Evolutionary conservation across 805 yeast genomes (phyloP), one percentile per base, ranked within the genome.

Genomic region (Tetrapisispora phaffii): DNA sequence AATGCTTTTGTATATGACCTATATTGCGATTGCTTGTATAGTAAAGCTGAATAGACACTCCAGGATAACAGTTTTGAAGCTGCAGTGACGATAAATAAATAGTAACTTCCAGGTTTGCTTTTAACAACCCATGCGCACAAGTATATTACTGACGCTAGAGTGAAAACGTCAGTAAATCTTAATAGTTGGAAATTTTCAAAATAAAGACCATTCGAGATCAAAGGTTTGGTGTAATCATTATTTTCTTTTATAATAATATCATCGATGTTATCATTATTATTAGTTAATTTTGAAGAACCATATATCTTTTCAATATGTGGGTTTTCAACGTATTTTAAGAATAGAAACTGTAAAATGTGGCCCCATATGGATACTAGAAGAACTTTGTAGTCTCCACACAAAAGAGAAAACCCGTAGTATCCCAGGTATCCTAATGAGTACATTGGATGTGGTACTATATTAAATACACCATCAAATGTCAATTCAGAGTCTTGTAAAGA

Each of bases 381-480:
- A 5, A 85, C 79, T 9, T 81, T 73, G 55, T 84, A 83, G 21
- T 86, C 80, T 50, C 84, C 80, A 4, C 89, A 73, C 53, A 85
- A 79, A 50, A 85, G 67, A 0, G 90, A 87, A 56, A 84, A 76
- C 0, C 95, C 95, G 57, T 85, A 85, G 65, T 83, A 85, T 1
- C 95, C 95, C 44, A 85, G 76, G 57, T 85, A 85, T 4, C 95
- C 95, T 44, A 86, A 81, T 1, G 94, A 83, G 62, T 85, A 85
- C 95, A 85, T 85, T 43, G 95, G 95, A 59, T 85, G 95, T n/a
- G 95, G 95, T 16, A 87, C 85, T 73, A 85, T 74, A 63, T 85
- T 90, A 61, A 85, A 85, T 8, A 85, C 90, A 36, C 95, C 95
- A 60, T 86, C 94, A 65, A 85, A 85, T 26, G 85, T 81, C 54